Evolutionary conservation across 305 asterid genomes (phyloP), one percentile per base, ranked within the genome.

Genomic region (Solanum aculeatissimum): DNA sequence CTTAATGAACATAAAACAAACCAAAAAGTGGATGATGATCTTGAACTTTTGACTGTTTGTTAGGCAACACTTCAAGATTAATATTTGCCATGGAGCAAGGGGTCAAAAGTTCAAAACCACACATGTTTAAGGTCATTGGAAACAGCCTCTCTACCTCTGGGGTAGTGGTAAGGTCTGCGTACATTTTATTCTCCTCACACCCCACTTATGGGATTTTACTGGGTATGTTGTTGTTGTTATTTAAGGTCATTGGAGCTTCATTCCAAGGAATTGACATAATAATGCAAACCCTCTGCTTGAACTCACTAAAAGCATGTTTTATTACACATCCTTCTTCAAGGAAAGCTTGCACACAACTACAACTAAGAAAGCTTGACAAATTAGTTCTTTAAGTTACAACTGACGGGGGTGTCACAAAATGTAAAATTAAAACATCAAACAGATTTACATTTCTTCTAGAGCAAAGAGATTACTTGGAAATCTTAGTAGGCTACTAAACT

Each of bases 381-480:
- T 49, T 29, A 69, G 51, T 51, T 77, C 63, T 27, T 77, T 9
- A 49, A 51, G 65, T 49, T 49, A 77, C 63, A 51, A 51, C 45
- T 0, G 6, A 77, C 6, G 21, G 27, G 16, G 45, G 25, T 49
- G 62, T 49, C 27, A 49, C 81, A 75, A 27, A 75, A 25, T 49
- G 63, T 27, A 77, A n/a, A n/a, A 77, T 49, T 51, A 49, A 77
- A 49, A 51, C 82, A 77, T 77, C 82, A 77, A 77, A 51, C 45
- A 49, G 11, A 40, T 71, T 71, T 21, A 42, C 55, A 71, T 71
- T 21, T 42, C 45, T 66, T 29, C 54, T 70, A 10, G 62, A 25
- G 45, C 63, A 32, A 27, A 75, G 63, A 27, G 8, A 75, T 10
- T 49, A 49, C 29, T 47, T 49, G 82, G 57, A n/a, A 71, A 43